Evolutionary conservation across 202 grass and related monocot genomes (phyloP), one percentile per base, ranked within the genome.

Genomic region (Musa balbisiana): DNA sequence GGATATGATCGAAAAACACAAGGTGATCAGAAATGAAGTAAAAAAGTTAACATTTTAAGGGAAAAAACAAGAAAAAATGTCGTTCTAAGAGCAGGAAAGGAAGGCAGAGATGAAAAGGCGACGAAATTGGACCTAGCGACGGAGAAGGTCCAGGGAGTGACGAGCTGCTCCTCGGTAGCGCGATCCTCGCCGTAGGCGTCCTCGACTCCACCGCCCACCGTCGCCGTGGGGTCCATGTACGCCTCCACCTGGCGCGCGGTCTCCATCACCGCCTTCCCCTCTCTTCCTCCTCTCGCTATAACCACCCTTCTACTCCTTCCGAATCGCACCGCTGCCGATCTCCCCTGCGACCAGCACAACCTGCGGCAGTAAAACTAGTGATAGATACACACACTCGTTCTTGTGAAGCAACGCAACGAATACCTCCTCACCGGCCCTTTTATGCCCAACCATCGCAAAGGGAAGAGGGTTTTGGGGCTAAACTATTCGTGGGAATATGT

Each of bases 121-220:
- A 80, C 9, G 13, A 43, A n/a, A 27, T 72, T n/a, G 17, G 23
- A 99, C 95, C 95, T 99, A 59, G 95, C 95, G 52, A 99, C 95
- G 71, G 95, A 90, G 83, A 85, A 76, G 75, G 84, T 80, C 91
- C 89, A 99, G 1, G 95, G 95, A 68, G 85, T 95, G 81, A 99
- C 82, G 0, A 85, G 88, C 20, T 77, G 72, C 55, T 99, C 89
- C 82, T 95, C 89, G 2, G 85, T 76, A 64, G 85, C 80, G n/a
- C 52, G 80, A 81, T 98, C 94, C 76, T 85, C 90, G 66, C 79
- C 88, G 83, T 89, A 91, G 12, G 27, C 1, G 43, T 87, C 86
- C 77, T 81, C 84, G 52, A 68, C 87, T 5, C 69, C 88, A 33
- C 84, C 80, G 15, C 76, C 87, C 1, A 80, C 85, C 11, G 69